These are phyloP conservation scores for Trichocladium antarcticum DNA, from an alignment of 495 filamentous ascomycete genomes.

Conservation along the genomic window DNA sequence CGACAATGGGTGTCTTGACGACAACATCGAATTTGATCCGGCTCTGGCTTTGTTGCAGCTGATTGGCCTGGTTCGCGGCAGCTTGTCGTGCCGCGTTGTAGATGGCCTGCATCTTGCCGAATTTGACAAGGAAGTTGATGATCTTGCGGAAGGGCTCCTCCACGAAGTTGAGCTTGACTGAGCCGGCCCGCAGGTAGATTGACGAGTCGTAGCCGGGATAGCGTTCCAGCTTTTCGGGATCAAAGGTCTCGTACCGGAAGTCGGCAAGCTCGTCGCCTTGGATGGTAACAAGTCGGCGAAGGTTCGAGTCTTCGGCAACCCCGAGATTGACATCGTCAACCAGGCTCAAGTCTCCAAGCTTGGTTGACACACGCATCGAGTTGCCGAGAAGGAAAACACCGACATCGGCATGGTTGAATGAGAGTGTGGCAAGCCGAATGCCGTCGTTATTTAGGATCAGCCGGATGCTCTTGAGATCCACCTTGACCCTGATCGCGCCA, in stretches of 20 bases:
- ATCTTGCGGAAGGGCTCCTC: constrained; percentile 98
- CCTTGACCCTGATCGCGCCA: constrained; percentile 59
- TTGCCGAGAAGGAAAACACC: constrained; percentile 77
- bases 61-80: constrained; percentile 85
- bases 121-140: constrained; percentile 93
- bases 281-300: constrained; percentile 83
- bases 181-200: constrained; percentile 78
- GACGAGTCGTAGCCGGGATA: constrained; percentile 96
- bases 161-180: constrained; percentile 90
- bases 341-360: constrained; percentile 74
- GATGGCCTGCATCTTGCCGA: constrained; percentile 98
- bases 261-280: constrained; percentile 95
- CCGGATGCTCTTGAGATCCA: constrained; percentile 82
- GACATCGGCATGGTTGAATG: constrained; percentile 81
- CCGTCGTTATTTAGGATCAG: constrained; percentile 98
- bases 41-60: constrained; percentile 78
- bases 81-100: constrained; percentile 95
- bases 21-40: constrained; percentile 89
- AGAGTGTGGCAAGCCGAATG: constrained; percentile 83
- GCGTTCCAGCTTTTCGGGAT: constrained; percentile 49
- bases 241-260: constrained; percentile 94
- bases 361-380: constrained; percentile 74
- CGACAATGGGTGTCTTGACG: constrained; percentile 87
- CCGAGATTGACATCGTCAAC: constrained; percentile 93
- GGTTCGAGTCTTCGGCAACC: constrained; percentile 62